Percentiles rank a stretch among this genome's conserved stretches.
Evolutionary conservation across 306 rosid genomes (phyloP).

Genomic region (Prunus campanulata): DNA sequence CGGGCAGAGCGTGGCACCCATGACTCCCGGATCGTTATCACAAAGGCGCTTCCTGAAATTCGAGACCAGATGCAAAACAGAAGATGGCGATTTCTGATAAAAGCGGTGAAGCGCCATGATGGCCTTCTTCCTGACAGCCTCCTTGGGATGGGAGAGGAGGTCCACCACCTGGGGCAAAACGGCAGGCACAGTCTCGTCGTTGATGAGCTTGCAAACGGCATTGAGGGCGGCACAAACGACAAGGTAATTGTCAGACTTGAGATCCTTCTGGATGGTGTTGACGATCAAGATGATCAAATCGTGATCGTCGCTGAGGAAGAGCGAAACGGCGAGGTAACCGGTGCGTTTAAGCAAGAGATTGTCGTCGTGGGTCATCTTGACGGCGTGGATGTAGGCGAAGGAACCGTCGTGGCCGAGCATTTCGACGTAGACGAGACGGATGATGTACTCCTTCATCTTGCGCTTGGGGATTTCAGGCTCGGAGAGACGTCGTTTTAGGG

Average conservation of each 20-base stretch:
- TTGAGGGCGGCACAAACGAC: constrained; percentile 84
- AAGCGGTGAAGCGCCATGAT: constrained; percentile 93
- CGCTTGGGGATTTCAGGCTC: constrained; percentile 90
- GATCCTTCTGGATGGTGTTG: constrained; percentile 78
- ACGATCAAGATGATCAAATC: constrained; percentile 88
- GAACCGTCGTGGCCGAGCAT: constrained; percentile 98
- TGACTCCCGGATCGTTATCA: constrained; percentile 94
- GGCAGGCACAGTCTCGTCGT: constrained; percentile 95
- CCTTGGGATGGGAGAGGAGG: constrained; percentile 67
- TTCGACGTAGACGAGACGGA: constrained; percentile 86
- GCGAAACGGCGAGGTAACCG: constrained; percentile 90
- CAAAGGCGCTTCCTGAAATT: constrained; percentile 75
- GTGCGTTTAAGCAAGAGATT: constrained; percentile 69
- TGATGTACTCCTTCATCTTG: constrained; percentile 92
- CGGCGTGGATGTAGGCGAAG: constrained; percentile 94
- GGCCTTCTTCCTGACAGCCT: constrained; percentile 84
- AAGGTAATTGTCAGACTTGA: no score
- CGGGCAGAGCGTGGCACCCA: constrained; percentile 92
- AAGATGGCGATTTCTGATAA: constrained; percentile 64
- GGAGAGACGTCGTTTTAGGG: constrained; percentile 77
- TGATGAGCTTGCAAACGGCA: constrained; percentile 78
- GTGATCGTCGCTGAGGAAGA: constrained; percentile 77
- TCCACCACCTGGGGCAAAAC: constrained; percentile 87
- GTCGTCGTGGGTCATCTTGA: constrained; percentile 91
- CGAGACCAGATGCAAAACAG: constrained; percentile 68